Percentiles rank a stretch among this genome's conserved stretches.
Evolutionary conservation across 257 asterid genomes (phyloP).

Genomic region (Anisodus acutangulus): DNA sequence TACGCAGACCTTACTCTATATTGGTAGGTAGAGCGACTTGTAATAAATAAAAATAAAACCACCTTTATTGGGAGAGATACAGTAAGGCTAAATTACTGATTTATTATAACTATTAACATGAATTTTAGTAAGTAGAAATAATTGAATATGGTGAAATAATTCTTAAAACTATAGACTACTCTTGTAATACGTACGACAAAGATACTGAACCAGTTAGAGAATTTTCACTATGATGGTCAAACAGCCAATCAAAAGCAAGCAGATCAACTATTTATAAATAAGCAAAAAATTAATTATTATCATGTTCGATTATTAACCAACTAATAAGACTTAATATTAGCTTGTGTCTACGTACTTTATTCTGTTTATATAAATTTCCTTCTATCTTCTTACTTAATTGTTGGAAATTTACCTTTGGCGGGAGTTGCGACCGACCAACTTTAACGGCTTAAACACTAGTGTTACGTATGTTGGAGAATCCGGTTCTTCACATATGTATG

Average conservation of each 20-base stretch:
- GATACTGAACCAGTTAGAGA: neutral
- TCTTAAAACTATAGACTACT: neutral
- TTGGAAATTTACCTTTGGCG: no score
- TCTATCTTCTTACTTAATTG: neutral
- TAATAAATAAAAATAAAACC: no score
- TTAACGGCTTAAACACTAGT: no score
- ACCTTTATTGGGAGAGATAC: no score
- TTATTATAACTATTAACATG: neutral
- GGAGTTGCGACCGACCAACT: no score
- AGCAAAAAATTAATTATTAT: neutral
- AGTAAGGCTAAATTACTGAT: no score
- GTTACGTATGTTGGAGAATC: no score
- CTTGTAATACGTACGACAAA: neutral
- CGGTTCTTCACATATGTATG: no score
- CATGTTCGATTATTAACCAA: neutral
- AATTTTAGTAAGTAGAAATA: neutral
- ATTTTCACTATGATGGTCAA: constrained; percentile 17
- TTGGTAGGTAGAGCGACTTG: no score
- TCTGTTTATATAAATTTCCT: neutral
- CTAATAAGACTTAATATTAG: neutral
- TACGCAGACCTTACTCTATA: no score
- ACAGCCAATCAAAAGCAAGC: constrained; percentile 12
- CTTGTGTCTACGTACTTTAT: neutral
- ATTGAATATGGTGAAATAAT: neutral
- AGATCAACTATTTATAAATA: neutral